Evolutionary conservation across 2,329 filamentous ascomycete genomes (phyloP).

Genomic region (Colletotrichum camelliae): DNA sequence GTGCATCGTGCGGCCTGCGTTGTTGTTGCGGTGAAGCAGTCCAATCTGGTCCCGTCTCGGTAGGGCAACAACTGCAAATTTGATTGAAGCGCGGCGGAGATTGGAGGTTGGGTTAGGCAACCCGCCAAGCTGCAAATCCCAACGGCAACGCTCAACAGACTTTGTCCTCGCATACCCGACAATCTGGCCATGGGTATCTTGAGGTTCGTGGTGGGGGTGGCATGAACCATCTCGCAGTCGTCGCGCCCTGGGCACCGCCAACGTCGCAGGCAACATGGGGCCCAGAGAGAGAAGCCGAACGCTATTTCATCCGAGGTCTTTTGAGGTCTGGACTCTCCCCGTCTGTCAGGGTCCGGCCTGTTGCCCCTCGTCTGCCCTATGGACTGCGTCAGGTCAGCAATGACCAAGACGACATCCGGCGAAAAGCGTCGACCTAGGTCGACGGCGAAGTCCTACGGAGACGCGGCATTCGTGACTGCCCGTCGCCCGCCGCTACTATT

Average conservation of each 20-base stretch:
- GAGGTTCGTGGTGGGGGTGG: neutral
- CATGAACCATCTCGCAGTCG: neutral
- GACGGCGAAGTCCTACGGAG: neutral
- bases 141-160: conserved; percentile 15
- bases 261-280: conserved; percentile 4
- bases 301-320: conserved; percentile 3
- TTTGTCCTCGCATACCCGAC: conserved; percentile 15
- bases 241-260: neutral
- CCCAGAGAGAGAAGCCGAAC: neutral
- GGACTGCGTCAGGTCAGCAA: neutral
- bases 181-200: conserved; percentile 2
- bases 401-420: neutral
- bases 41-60: neutral
- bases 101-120: neutral
- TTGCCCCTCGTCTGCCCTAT: neutral
- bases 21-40: neutral
- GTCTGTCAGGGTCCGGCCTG: conserved; percentile 3
- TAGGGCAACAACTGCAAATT: neutral
- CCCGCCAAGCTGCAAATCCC: neutral
- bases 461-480: neutral
- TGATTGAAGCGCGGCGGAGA: conserved; percentile 1
- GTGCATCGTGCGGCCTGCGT: neutral
- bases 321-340: conserved; percentile 5
- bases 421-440: neutral
- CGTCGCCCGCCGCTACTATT: neutral